A percentile compares a stretch with the other conserved stretches of the same genome.
Conservation (phyloP, 2,329 filamentous ascomycete species). For the Neurospora crassa region DNA sequence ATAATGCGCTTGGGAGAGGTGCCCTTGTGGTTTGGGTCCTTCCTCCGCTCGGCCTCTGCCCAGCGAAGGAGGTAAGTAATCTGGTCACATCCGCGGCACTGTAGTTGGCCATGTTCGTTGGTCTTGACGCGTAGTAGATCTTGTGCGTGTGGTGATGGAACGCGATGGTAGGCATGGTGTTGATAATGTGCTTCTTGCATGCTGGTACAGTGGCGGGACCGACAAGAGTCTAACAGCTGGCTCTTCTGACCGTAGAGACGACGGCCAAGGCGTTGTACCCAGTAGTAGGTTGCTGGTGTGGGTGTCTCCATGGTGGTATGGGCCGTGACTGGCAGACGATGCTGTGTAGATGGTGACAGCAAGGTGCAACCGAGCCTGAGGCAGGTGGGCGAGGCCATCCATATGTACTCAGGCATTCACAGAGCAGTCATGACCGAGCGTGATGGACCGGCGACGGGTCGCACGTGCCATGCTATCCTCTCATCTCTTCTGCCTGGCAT, state of each 20-base stretch:
- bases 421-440: background rate
- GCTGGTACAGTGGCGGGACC: background rate
- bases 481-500: background rate
- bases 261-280: background rate
- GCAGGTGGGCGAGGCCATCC: background rate
- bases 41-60: slow-evolving; percentile 15
- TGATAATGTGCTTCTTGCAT: background rate
- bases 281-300: background rate
- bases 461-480: background rate
- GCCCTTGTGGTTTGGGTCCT: slow-evolving; percentile 10
- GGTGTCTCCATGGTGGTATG: background rate
- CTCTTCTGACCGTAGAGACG: background rate
- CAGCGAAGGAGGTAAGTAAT: slow-evolving; percentile 16
- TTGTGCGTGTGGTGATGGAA: background rate
- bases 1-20: slow-evolving; percentile 10
- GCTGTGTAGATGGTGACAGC: background rate
- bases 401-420: background rate
- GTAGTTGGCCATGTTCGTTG: slow-evolving; percentile 11
- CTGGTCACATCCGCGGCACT: slow-evolving; percentile 14
- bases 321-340: background rate
- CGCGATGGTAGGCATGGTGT: background rate
- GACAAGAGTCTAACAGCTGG: background rate
- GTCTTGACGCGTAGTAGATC: slow-evolving; percentile 9
- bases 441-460: background rate
- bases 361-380: background rate